phyloP scores from a whole-genome alignment of 1,139 yeast species.

The Magnusiomyces ingens region DNA sequence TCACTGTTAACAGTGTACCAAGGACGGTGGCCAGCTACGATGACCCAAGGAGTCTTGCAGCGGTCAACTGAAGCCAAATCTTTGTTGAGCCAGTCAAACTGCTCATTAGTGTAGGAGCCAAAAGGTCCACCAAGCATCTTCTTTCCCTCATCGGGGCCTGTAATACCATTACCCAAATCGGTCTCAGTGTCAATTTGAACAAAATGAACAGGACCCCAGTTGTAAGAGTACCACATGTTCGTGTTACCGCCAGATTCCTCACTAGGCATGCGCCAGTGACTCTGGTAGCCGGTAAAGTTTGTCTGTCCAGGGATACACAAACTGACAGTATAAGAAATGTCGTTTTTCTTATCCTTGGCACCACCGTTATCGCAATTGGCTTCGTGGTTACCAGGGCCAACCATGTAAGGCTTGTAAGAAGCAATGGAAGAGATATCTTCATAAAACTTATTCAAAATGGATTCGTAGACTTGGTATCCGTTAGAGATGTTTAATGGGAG shows the following conservation, averaged over 20 bases:
- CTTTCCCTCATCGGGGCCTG: conserved; percentile 25
- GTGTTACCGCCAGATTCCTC: conserved; percentile 22
- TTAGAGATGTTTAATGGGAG: conserved; percentile 14
- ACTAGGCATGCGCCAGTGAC: conserved; percentile 27
- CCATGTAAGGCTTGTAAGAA: conserved; percentile 26
- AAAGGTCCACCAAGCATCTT: conserved; percentile 25
- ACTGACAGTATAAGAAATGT: conserved; percentile 14
- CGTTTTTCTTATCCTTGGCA: conserved; percentile 7
- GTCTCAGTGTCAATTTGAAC: conserved; percentile 30
- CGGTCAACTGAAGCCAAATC: conserved; percentile 36
- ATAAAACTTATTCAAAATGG: conserved; percentile 24
- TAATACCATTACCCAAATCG: conserved; percentile 25
- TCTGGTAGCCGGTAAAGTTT: conserved; percentile 25
- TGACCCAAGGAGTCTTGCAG: conserved; percentile 30
- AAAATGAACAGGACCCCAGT: conserved; percentile 30
- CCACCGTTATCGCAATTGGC: conserved; percentile 28
- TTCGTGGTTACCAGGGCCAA: conserved; percentile 31
- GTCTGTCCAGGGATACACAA: conserved; percentile 24
- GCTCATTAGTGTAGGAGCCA: conserved; percentile 24
- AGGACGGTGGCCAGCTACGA: conserved; percentile 36
- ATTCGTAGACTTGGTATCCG: conserved; percentile 21
- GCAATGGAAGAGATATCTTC: conserved; percentile 24
- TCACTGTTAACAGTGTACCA: conserved; percentile 24
- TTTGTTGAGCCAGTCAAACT: conserved; percentile 36
- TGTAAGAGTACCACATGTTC: conserved; percentile 31